These are phyloP conservation scores for Vitis riparia DNA, from an alignment of 164 flowering plant species.

Conservation along the genomic window DNA sequence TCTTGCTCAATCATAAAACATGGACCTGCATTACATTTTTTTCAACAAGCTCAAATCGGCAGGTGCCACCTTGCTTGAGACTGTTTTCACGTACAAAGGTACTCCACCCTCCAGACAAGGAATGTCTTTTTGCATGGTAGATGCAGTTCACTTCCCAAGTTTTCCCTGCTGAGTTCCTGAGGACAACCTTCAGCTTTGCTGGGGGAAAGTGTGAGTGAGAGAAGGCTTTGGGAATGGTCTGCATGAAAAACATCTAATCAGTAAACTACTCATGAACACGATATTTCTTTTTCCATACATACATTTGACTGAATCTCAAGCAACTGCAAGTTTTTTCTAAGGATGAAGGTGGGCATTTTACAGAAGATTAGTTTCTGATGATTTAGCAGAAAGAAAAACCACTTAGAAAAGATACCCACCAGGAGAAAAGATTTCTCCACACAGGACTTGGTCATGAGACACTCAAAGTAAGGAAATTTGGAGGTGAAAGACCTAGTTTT, in stretches of 20 bases:
- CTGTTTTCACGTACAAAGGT: slow-evolving; percentile 14
- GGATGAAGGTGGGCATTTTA: no score
- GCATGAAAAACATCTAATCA: background rate
- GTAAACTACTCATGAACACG: no score
- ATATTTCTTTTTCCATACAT: no score
- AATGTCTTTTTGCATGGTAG: no score
- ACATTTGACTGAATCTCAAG: no score
- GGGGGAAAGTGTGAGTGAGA: background rate
- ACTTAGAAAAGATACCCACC: background rate
- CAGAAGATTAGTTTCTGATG: no score
- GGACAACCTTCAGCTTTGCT: background rate
- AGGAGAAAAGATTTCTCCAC: background rate
- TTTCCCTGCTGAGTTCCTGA: background rate
- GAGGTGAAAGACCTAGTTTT: background rate
- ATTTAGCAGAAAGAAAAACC: no score
- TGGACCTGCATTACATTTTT: slow-evolving; percentile 7
- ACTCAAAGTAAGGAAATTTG: background rate
- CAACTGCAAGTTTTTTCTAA: no score
- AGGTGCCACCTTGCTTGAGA: slow-evolving; percentile 1
- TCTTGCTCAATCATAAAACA: background rate
- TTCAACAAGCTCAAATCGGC: slow-evolving; percentile 8
- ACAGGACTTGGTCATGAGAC: background rate
- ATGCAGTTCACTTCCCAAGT: background rate
- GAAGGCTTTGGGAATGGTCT: background rate
- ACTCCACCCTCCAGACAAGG: slow-evolving; percentile 5